phyloP scores from a whole-genome alignment of 495 filamentous ascomycete species.

The Bryoglossum gracile region DNA sequence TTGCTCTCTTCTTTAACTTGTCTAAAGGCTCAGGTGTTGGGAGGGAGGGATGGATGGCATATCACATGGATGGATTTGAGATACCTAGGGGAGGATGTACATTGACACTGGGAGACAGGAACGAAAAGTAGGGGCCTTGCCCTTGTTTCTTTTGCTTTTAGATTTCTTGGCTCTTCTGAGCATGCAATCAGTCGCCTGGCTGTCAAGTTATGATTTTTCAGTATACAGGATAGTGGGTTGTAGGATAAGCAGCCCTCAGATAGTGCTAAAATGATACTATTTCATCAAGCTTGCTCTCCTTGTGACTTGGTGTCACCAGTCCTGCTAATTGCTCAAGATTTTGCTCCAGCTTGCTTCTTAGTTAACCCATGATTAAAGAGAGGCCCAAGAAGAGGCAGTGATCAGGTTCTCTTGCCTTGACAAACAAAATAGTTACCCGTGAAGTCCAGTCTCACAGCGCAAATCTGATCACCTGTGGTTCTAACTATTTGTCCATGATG shows the following conservation, averaged over 20 bases:
- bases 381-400: too few relatives aligned
- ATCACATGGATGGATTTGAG: conserved; percentile 11
- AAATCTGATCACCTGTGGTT: too few relatives aligned
- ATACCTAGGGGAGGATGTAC: conserved; percentile 15
- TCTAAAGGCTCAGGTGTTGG: conserved; percentile 21
- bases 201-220: conserved; percentile 10
- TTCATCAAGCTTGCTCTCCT: too few relatives aligned
- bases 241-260: conserved; percentile 23
- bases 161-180: conserved; percentile 23
- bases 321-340: too few relatives aligned
- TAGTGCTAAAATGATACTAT: conserved; percentile 14
- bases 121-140: conserved; percentile 19
- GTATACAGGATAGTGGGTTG: conserved; percentile 15
- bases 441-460: too few relatives aligned
- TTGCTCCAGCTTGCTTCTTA: too few relatives aligned
- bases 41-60: conserved; percentile 16
- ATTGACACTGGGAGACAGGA: conserved; percentile 13
- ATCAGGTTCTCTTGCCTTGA: too few relatives aligned
- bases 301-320: too few relatives aligned
- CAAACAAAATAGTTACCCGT: too few relatives aligned
- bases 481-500: too few relatives aligned
- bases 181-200: conserved; percentile 1
- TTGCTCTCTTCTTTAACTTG: conserved; percentile 17
- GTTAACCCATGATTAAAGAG: too few relatives aligned
- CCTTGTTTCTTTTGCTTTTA: conserved; percentile 15